A percentile compares a stretch with the other conserved stretches of the same genome.
Conservation (phyloP, 2,329 filamentous ascomycete genomes). For the Metarhizium humberi region DNA sequence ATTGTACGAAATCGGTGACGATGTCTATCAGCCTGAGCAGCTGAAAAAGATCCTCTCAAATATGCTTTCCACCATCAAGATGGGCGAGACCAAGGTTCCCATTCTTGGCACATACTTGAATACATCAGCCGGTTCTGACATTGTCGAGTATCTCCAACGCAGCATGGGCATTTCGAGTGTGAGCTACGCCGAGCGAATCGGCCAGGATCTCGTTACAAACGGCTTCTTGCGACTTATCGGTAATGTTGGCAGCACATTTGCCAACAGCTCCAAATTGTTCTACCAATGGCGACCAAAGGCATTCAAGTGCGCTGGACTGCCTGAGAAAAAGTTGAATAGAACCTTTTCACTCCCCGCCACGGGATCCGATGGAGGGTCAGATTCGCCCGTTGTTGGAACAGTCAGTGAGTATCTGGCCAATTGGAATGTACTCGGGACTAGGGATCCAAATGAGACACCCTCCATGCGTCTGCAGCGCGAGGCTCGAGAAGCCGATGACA, state of each 20-base stretch:
- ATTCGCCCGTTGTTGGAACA: slow-evolving; percentile 72
- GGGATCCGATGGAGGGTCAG: slow-evolving; percentile 38
- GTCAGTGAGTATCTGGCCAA: slow-evolving; percentile 83
- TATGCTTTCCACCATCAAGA: slow-evolving; percentile 77
- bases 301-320: slow-evolving; percentile 79
- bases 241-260: slow-evolving; percentile 90
- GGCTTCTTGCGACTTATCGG: slow-evolving; percentile 87
- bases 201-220: slow-evolving; percentile 79
- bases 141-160: slow-evolving; percentile 90
- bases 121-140: slow-evolving; percentile 82
- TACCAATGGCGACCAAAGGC: slow-evolving; percentile 95
- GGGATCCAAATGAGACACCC: slow-evolving; percentile 88
- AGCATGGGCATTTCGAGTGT: slow-evolving; percentile 77
- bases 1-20: slow-evolving; percentile 81
- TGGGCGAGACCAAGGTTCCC: slow-evolving; percentile 88
- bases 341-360: slow-evolving; percentile 64
- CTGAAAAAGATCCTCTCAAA: slow-evolving; percentile 83
- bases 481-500: slow-evolving; percentile 81
- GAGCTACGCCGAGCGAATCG: slow-evolving; percentile 87
- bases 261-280: slow-evolving; percentile 93
- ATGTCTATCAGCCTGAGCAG: slow-evolving; percentile 74
- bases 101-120: slow-evolving; percentile 94
- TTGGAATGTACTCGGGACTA: slow-evolving; percentile 81
- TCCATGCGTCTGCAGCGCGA: slow-evolving; percentile 80
- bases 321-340: slow-evolving; percentile 77